phyloP scores from a whole-genome alignment of 257 asterid species.

The Jaltomata sinuosa region DNA sequence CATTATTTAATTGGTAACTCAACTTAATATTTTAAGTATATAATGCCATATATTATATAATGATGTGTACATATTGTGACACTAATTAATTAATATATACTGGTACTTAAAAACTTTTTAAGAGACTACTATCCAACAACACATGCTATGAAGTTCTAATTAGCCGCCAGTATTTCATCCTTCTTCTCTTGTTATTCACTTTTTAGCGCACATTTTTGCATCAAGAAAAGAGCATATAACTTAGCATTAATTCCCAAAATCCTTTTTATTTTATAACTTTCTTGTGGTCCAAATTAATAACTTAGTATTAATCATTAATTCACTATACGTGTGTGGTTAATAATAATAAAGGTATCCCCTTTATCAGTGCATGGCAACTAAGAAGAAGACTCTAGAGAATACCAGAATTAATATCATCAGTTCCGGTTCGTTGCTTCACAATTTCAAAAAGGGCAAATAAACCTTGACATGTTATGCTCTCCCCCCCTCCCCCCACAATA shows the following conservation, averaged over 20 bases:
- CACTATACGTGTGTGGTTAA: not conserved
- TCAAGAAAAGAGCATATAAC: no score
- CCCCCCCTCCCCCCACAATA: no score
- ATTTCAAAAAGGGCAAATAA: constrained; percentile 1
- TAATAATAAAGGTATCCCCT: not conserved
- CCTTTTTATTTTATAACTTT: not conserved
- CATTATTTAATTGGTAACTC: constrained; percentile 6
- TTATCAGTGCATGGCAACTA: not conserved
- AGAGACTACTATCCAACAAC: constrained; percentile 10
- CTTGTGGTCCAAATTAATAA: not conserved
- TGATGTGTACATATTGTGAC: constrained; percentile 33
- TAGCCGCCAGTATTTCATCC: not conserved
- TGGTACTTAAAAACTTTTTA: constrained; percentile 1
- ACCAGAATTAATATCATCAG: not conserved
- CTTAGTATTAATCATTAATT: not conserved
- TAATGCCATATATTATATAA: constrained; percentile 38
- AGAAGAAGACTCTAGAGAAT: not conserved
- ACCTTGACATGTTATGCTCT: not conserved
- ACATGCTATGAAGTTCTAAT: not conserved
- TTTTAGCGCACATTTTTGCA: not conserved
- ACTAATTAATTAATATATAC: constrained; percentile 9
- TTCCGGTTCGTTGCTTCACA: not conserved
- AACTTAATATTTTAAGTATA: constrained; percentile 13
- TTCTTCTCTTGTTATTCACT: not conserved
- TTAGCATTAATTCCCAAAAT: not conserved